phyloP scores from a whole-genome alignment of 1,139 yeast species.

The Debaryomyces singareniensis region DNA sequence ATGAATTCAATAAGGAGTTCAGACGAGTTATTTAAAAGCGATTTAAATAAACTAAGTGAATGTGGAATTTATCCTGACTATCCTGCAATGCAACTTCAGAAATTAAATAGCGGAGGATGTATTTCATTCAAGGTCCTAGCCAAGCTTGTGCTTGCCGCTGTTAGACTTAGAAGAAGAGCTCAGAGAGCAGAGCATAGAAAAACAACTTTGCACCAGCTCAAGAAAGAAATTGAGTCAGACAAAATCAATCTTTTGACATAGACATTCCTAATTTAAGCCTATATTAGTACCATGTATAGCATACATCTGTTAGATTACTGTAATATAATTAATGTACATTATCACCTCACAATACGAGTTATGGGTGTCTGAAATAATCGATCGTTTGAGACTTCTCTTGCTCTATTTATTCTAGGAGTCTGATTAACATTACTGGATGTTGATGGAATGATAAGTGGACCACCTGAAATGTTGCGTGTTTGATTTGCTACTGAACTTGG shows the following conservation, averaged over 20 bases:
- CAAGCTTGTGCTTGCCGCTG: conserved; percentile 49
- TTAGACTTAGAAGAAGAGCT: conserved; percentile 41
- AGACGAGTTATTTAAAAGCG: conserved; percentile 31
- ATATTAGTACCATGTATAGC: no score
- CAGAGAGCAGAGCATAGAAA: conserved; percentile 22
- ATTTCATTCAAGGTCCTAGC: conserved; percentile 33
- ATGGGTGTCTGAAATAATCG: conserved; percentile 39
- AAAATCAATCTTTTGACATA: no score
- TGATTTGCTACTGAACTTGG: conserved; percentile 22
- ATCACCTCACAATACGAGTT: conserved; percentile 28
- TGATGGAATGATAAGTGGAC: no score
- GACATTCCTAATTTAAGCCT: no score
- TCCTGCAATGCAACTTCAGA: conserved; percentile 12
- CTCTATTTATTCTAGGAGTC: conserved; percentile 34
- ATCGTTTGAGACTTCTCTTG: conserved; percentile 35
- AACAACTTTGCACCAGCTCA: conserved; percentile 18
- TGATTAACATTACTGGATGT: conserved; percentile 14
- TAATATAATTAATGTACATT: no score
- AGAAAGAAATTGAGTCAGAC: conserved; percentile 20
- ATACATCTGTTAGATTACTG: no score
- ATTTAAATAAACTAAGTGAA: conserved; percentile 36
- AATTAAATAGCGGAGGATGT: conserved; percentile 7
- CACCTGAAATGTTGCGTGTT: conserved; percentile 14
- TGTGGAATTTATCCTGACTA: conserved; percentile 51
- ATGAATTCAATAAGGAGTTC: conserved; percentile 41